These are phyloP conservation scores for Prunus fruticosa DNA, from an alignment of 306 rosid genomes.

Conservation along the genomic window DNA sequence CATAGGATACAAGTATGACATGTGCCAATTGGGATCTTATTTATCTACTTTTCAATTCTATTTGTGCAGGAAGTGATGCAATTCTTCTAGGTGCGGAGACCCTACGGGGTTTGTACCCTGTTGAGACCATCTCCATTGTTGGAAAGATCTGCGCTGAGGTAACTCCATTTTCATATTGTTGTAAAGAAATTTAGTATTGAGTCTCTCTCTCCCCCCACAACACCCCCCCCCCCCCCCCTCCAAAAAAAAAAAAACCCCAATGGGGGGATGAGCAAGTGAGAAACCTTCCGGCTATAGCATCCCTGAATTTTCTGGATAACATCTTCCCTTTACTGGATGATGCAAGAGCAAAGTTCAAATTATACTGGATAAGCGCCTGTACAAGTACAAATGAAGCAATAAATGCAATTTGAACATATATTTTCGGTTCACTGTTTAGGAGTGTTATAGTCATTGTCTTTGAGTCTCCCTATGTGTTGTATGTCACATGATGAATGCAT, in stretches of 20 bases:
- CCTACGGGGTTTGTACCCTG: constrained; percentile 80
- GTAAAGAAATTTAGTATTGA: no score
- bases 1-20: background rate
- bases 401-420: background rate
- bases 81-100: constrained; percentile 97
- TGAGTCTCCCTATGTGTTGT: no score
- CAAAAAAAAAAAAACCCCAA: no score
- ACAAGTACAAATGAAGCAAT: background rate
- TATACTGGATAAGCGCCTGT: background rate
- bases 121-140: constrained; percentile 81
- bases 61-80: constrained; percentile 80
- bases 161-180: constrained; percentile 4
- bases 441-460: background rate
- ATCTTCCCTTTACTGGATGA: background rate
- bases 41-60: background rate
- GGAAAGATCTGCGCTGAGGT: constrained; percentile 91
- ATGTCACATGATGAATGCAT: background rate
- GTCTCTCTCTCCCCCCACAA: background rate
- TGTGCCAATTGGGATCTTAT: background rate
- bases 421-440: background rate
- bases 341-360: background rate
- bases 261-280: background rate
- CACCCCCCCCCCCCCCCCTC: background rate
- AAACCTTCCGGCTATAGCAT: background rate
- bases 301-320: background rate